Evolutionary conservation across 2,329 filamentous ascomycete genomes (phyloP).

Genomic region (Colletotrichum simmondsii): DNA sequence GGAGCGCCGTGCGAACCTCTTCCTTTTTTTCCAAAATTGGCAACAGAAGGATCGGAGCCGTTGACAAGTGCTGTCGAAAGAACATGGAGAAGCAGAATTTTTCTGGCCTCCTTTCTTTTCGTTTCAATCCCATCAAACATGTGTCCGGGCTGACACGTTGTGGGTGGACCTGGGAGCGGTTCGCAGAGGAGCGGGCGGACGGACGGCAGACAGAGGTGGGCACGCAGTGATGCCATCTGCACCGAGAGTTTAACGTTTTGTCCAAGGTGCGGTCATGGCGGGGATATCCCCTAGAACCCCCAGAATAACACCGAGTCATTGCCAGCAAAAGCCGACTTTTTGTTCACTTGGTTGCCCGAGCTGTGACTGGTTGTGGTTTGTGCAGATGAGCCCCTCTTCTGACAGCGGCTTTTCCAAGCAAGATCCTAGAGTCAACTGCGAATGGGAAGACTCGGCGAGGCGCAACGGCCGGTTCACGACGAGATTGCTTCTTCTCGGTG

Average conservation of each 20-base stretch:
- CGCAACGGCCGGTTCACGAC: neutral
- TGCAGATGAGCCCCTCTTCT: conserved; percentile 17
- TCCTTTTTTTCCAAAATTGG: conserved; percentile 6
- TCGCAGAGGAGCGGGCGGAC: conserved; percentile 1
- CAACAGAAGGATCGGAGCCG: neutral
- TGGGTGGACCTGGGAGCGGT: conserved; percentile 4
- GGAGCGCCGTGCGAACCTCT: neutral
- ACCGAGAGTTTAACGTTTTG: conserved; percentile 1
- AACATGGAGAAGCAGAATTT: neutral
- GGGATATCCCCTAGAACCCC: conserved; percentile 10
- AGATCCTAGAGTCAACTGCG: conserved; percentile 18
- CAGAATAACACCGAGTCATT: conserved; percentile 21
- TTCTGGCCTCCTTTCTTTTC: neutral
- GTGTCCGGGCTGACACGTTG: conserved; percentile 24
- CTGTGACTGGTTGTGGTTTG: conserved; percentile 9
- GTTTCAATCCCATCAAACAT: conserved; percentile 20
- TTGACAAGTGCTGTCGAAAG: neutral
- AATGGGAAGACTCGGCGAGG: conserved; percentile 21
- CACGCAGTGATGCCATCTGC: conserved; percentile 1
- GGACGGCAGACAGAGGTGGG: neutral
- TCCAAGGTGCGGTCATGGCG: conserved; percentile 4
- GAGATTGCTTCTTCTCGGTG: conserved; percentile 13
- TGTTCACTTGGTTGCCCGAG: neutral
- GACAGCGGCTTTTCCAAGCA: conserved; percentile 26
- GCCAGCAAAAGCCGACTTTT: conserved; percentile 1